Conservation (phyloP, 805 yeast species). For the Kazachstania martiniae region DNA sequence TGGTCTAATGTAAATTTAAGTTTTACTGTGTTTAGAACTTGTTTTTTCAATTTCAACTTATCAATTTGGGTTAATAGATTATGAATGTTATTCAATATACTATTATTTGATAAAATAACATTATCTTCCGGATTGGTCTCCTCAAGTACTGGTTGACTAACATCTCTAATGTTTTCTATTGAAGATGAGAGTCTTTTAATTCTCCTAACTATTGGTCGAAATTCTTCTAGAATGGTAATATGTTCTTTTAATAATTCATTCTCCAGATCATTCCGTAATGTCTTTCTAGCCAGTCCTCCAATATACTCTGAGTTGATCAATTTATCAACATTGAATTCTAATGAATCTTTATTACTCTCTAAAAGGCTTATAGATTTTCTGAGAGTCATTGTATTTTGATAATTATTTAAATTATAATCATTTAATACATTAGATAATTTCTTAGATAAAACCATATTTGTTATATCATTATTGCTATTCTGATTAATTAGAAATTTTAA, state of each 20-base stretch:
- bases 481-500: slow-evolving; percentile 2
- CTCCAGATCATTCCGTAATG: slow-evolving; percentile 50
- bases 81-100: slow-evolving; percentile 14
- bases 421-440: slow-evolving; percentile 29
- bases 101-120: background rate
- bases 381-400: slow-evolving; percentile 23
- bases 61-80: slow-evolving; percentile 9
- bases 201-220: slow-evolving; percentile 35
- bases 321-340: slow-evolving; percentile 25
- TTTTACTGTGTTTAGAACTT: slow-evolving; percentile 42
- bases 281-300: slow-evolving; percentile 53
- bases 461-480: slow-evolving; percentile 8
- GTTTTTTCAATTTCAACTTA: slow-evolving; percentile 31
- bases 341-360: slow-evolving; percentile 23
- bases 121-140: slow-evolving; percentile 11
- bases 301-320: slow-evolving; percentile 36
- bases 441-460: slow-evolving; percentile 22
- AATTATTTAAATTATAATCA: slow-evolving; percentile 19
- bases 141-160: slow-evolving; percentile 8
- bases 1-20: slow-evolving; percentile 57
- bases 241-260: slow-evolving; percentile 48
- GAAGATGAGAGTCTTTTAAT: slow-evolving; percentile 27
- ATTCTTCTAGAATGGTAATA: slow-evolving; percentile 35
- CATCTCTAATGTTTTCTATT: slow-evolving; percentile 13
- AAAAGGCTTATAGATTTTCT: slow-evolving; percentile 28